phyloP scores from a whole-genome alignment of 129 eudicot species.

The Sambucus nigra region DNA sequence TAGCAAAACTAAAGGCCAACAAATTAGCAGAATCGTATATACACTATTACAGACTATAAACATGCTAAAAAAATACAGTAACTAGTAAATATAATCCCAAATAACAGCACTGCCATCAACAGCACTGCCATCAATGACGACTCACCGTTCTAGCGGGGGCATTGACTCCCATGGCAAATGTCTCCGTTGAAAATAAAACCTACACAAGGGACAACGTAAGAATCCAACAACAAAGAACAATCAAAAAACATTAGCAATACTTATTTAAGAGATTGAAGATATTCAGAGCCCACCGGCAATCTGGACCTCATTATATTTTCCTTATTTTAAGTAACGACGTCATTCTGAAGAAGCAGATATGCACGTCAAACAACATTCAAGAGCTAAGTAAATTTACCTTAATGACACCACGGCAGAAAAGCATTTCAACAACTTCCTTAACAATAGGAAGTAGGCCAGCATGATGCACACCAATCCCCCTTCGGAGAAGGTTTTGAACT shows the following conservation, averaged over 20 bases:
- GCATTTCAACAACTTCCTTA: constrained; percentile 99
- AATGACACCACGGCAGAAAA: constrained; percentile 94
- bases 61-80: too few species aligned
- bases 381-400: constrained; percentile 41
- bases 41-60: not conserved
- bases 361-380: not conserved
- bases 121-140: constrained; percentile 10
- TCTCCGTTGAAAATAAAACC: constrained; percentile 92
- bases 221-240: not conserved
- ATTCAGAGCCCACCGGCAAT: too few species aligned
- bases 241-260: too few species aligned
- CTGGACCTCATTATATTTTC: too few species aligned
- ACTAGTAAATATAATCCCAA: not conserved
- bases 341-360: not conserved
- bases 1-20: not conserved
- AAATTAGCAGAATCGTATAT: not conserved
- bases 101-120: not conserved
- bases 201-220: constrained; percentile 14
- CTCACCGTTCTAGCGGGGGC: constrained; percentile 99
- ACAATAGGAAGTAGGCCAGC: constrained; percentile 98
- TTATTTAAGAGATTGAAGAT: too few species aligned
- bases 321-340: not conserved
- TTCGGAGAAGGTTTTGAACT: constrained; percentile 79
- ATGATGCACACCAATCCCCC: constrained; percentile 99
- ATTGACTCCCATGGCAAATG: constrained; percentile 99